Evolutionary conservation across 1,284 basidiomycete species (phyloP).

Genomic region (Naganishia sp.): DNA sequence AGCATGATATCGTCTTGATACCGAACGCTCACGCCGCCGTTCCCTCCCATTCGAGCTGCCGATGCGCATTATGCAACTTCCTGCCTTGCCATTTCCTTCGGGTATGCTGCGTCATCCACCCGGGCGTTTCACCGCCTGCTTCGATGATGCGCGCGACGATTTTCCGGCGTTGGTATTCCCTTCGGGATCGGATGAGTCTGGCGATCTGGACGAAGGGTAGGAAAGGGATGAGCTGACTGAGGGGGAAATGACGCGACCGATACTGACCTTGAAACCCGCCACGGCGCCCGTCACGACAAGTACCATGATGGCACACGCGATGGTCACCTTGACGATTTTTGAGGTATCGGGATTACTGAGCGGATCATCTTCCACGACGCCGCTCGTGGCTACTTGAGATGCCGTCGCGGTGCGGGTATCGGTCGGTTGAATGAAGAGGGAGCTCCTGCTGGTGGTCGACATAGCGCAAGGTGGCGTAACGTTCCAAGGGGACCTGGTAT

Average conservation of each 20-base stretch:
- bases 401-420: slow-evolving; percentile 17
- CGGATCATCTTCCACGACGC: slow-evolving; percentile 11
- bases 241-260: not conserved
- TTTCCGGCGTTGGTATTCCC: slow-evolving; percentile 31
- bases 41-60: slow-evolving; percentile 35
- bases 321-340: slow-evolving; percentile 33
- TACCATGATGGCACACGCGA: slow-evolving; percentile 33
- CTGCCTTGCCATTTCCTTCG: slow-evolving; percentile 34
- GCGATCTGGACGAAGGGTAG: slow-evolving; percentile 26
- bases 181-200: slow-evolving; percentile 26
- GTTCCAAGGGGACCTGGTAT: no score
- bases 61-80: slow-evolving; percentile 34
- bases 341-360: slow-evolving; percentile 30
- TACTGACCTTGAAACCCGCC: slow-evolving; percentile 31
- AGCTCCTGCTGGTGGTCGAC: slow-evolving; percentile 15
- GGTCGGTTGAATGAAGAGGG: slow-evolving; percentile 14
- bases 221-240: not conserved
- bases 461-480: not conserved
- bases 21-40: slow-evolving; percentile 22
- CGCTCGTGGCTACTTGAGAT: slow-evolving; percentile 19
- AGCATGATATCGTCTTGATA: not conserved
- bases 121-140: slow-evolving; percentile 26
- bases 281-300: slow-evolving; percentile 31
- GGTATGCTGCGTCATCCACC: slow-evolving; percentile 33
- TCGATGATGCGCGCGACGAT: slow-evolving; percentile 24